Percentiles rank a stretch among this genome's conserved stretches.
Evolutionary conservation across 2,329 filamentous ascomycete genomes (phyloP).

Genomic region (Verticillium nonalfalfae): DNA sequence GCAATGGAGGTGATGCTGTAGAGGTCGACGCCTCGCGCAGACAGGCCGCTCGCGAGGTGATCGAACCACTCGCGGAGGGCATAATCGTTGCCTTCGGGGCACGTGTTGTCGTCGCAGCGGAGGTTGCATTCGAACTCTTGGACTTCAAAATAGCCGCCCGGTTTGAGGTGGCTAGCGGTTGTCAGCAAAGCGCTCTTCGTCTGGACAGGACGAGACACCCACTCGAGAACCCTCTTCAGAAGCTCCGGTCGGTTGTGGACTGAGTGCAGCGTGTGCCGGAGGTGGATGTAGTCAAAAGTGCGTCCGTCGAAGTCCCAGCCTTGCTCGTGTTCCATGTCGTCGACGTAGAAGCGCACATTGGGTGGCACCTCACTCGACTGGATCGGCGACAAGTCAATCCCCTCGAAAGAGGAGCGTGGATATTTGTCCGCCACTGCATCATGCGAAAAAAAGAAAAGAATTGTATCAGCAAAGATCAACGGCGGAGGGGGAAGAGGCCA

Average conservation of each 20-base stretch:
- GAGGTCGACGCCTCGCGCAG: constrained; percentile 32
- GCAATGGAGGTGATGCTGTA: constrained; percentile 29
- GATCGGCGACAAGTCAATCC: constrained; percentile 45
- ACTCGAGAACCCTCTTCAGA: constrained; percentile 36
- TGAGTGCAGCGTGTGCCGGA: constrained; percentile 39
- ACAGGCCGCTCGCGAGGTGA: constrained; percentile 33
- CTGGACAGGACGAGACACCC: constrained; percentile 8
- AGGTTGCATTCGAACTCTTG: constrained; percentile 37
- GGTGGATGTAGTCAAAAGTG: constrained; percentile 42
- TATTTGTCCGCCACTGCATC: constrained; percentile 40
- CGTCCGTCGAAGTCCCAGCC: constrained; percentile 41
- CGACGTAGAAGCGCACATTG: constrained; percentile 44
- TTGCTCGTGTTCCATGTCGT: constrained; percentile 43
- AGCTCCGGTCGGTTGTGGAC: constrained; percentile 33
- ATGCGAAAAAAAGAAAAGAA: not conserved
- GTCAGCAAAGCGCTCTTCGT: not conserved
- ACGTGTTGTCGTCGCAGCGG: constrained; percentile 37
- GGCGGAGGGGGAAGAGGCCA: not conserved
- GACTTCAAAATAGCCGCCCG: constrained; percentile 44
- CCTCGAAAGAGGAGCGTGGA: constrained; percentile 34
- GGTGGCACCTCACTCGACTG: constrained; percentile 44
- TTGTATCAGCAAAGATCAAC: not conserved
- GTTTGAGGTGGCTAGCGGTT: constrained; percentile 32
- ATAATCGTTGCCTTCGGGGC: constrained; percentile 30
- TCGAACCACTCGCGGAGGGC: constrained; percentile 39